phyloP scores from a whole-genome alignment of 805 yeast genomes.

The Candida piceae region DNA sequence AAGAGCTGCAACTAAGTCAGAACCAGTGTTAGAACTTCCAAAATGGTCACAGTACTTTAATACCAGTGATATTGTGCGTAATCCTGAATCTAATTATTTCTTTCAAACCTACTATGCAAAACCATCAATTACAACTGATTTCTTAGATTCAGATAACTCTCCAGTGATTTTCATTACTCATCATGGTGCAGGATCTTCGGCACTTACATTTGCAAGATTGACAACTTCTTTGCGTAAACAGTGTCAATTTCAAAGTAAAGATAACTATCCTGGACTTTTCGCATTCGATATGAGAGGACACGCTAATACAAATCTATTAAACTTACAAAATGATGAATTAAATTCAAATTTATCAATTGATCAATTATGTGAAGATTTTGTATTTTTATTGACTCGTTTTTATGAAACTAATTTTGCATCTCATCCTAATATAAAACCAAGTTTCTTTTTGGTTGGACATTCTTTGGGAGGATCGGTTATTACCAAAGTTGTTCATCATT shows the following conservation, averaged over 20 bases:
- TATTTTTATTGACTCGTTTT: conserved; percentile 40
- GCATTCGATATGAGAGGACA: conserved; percentile 85
- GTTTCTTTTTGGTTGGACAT: conserved; percentile 73
- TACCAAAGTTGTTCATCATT: conserved; percentile 41
- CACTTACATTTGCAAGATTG: conserved; percentile 65
- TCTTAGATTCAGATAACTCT: conserved; percentile 14
- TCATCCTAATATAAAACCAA: conserved; percentile 20
- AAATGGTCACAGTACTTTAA: conserved; percentile 35
- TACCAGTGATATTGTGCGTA: conserved; percentile 19
- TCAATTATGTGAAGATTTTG: conserved; percentile 55
- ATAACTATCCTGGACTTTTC: conserved; percentile 54
- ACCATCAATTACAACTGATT: conserved; percentile 32
- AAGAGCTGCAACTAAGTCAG: not conserved
- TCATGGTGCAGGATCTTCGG: conserved; percentile 95
- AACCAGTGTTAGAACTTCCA: conserved; percentile 5
- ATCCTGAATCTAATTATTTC: conserved; percentile 21
- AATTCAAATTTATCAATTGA: too few species aligned
- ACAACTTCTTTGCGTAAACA: conserved; percentile 37
- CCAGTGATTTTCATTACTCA: conserved; percentile 68
- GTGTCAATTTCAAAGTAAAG: conserved; percentile 24
- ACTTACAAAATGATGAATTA: too few species aligned
- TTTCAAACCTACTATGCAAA: conserved; percentile 56
- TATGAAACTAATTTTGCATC: conserved; percentile 16
- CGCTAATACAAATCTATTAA: conserved; percentile 62
- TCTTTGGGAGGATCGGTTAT: conserved; percentile 89